Base-by-base conservation (phyloP, 495 filamentous ascomycete species). In the Elasticomyces elasticus region DNA sequence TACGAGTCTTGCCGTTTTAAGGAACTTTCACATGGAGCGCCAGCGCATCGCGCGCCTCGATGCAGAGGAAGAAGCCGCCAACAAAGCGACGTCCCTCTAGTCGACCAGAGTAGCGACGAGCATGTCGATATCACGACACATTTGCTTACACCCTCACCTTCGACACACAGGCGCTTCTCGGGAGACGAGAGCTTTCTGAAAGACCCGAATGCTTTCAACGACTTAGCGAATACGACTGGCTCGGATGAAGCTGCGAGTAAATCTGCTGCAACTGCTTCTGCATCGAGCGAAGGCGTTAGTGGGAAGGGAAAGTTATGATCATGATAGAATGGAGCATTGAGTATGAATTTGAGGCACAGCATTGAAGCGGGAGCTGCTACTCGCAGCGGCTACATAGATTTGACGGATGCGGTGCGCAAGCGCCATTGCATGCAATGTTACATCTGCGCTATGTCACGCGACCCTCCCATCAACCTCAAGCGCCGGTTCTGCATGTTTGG, bases 121-220 rank as follows among this genome's bases (percentile, higher is more conserved):
- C n/a, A n/a, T n/a, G n/a, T n/a, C 24, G 19, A 17, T 20, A 48
- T 15, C 22, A 25, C 7, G 9, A 38, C 37, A 22, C 20, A 30
- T 17, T 52, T 48, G 56, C 50, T 54, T 53, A 53, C 55, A 51
- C 33, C 48, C 52, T 23, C 30, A 10, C 35, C 45, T 38, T 48
- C n/a, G 11, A 17, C 0, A 41, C 30, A 52, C 52, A 65, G 63
- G 63, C 59, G 44, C 26, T 66, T 66, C 53, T 61, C 56, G 10
- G 62, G 62, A 40, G 64, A 66, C 45, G 64, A 66, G 51, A 31
- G 50, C 24, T 66, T 66, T 38, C 40, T 66, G 26, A 5, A 49
- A 26, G 27, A 65, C 44, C 60, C 61, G 23, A 63, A 65, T 35
- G 58, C 53, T 0, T 65, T 58, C 48, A 63, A 63, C 43, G 63